Conservation (phyloP, 805 yeast genomes). For the Candida ovalis region DNA sequence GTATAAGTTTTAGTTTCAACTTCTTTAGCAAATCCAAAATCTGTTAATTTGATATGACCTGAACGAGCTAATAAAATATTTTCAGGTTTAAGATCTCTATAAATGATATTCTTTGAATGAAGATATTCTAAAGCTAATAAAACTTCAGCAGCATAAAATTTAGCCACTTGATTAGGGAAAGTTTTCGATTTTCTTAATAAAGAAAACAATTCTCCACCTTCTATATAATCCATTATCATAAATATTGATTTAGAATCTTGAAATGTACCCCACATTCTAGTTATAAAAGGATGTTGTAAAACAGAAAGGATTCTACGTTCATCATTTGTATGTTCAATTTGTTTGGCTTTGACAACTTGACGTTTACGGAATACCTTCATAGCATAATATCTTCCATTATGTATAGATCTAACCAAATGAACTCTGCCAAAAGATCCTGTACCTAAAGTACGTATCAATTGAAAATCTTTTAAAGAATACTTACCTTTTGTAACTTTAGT, state of each 20-base stretch:
- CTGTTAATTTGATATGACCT: conserved; percentile 59
- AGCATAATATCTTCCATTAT: conserved; percentile 57
- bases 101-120: conserved; percentile 54
- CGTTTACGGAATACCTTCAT: conserved; percentile 56
- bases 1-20: conserved; percentile 59
- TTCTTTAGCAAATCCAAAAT: conserved; percentile 62
- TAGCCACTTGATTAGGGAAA: conserved; percentile 61
- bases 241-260: conserved; percentile 55
- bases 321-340: conserved; percentile 62
- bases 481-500: conserved; percentile 48
- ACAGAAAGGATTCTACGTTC: conserved; percentile 56
- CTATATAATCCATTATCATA: conserved; percentile 65
- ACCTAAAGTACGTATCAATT: conserved; percentile 54
- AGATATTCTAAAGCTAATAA: conserved; percentile 54
- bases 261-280: conserved; percentile 64
- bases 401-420: conserved; percentile 54
- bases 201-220: conserved; percentile 59
- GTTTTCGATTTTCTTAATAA: conserved; percentile 54
- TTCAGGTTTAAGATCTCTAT: conserved; percentile 60
- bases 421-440: conserved; percentile 63
- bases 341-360: conserved; percentile 58
- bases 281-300: conserved; percentile 58
- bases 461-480: conserved; percentile 52
- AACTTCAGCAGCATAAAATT: conserved; percentile 62
- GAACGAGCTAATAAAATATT: conserved; percentile 55